Evolutionary conservation across 208 protist species (phyloP).

Genomic region (Trichomonas vaginalis): DNA sequence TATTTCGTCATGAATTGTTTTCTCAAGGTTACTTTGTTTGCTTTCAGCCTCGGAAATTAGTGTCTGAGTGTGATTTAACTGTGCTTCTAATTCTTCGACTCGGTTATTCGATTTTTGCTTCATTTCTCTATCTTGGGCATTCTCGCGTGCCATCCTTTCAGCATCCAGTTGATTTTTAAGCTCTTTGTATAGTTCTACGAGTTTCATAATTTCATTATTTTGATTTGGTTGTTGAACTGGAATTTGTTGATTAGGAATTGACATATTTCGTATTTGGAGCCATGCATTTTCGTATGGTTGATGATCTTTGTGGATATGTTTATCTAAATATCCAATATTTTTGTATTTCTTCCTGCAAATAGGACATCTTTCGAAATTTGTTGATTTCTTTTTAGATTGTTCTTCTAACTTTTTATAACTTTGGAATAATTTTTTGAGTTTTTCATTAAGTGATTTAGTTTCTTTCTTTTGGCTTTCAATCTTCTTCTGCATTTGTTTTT

Average conservation of each 20-base stretch:
- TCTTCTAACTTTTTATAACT: background rate
- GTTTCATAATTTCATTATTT: background rate
- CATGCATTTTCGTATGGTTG: background rate
- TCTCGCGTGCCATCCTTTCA: background rate
- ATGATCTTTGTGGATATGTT: background rate
- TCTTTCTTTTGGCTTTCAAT: background rate
- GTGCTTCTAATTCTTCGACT: background rate
- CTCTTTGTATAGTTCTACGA: background rate
- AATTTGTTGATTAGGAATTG: too few relatives aligned
- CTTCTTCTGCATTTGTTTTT: background rate
- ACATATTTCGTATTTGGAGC: background rate
- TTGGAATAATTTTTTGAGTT: background rate
- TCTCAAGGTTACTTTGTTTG: background rate
- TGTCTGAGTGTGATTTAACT: background rate
- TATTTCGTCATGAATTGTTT: background rate
- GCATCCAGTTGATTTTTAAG: background rate
- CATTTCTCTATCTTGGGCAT: background rate
- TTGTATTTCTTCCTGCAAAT: background rate
- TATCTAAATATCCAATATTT: background rate
- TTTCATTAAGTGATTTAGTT: background rate
- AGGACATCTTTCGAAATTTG: background rate
- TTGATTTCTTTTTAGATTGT: background rate
- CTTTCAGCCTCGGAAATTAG: background rate
- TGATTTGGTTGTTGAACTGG: background rate
- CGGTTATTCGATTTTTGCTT: background rate